Percentiles rank a stretch among this genome's conserved stretches.
Conservation (phyloP, 306 rosid genomes). For the Begonia fuchsioides region DNA sequence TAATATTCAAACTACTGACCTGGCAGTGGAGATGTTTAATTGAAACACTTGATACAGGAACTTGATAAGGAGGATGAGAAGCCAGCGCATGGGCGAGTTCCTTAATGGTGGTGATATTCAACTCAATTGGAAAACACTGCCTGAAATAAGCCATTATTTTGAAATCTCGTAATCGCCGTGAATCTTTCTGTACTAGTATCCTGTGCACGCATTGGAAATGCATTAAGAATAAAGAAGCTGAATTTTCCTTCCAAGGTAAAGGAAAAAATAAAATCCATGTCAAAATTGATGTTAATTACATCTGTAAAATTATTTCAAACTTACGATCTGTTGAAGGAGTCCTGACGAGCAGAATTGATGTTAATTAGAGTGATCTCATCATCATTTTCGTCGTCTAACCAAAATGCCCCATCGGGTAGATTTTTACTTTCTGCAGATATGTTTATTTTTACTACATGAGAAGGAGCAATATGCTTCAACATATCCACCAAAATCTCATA, state of each 20-base stretch:
- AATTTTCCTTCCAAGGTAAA: not conserved
- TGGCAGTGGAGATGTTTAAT: slow-evolving; percentile 57
- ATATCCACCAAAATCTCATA: slow-evolving; percentile 62
- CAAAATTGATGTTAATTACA: not conserved
- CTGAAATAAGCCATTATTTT: slow-evolving; percentile 78
- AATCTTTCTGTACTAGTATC: slow-evolving; percentile 58
- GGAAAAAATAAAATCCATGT: slow-evolving; percentile 3
- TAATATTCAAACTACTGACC: slow-evolving; percentile 24
- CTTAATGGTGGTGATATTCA: slow-evolving; percentile 55
- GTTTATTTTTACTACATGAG: slow-evolving; percentile 67
- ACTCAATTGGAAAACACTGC: slow-evolving; percentile 55
- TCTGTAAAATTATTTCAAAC: slow-evolving; percentile 8
- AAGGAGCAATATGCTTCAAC: slow-evolving; percentile 59
- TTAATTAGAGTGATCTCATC: slow-evolving; percentile 40
- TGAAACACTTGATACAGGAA: slow-evolving; percentile 70
- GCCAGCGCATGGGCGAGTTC: slow-evolving; percentile 79
- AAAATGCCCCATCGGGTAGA: slow-evolving; percentile 71
- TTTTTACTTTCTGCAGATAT: slow-evolving; percentile 54
- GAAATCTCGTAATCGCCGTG: slow-evolving; percentile 49
- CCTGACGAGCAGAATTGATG: slow-evolving; percentile 60
- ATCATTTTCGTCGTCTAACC: slow-evolving; percentile 36
- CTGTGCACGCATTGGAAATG: slow-evolving; percentile 11
- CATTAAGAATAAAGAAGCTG: too few species aligned
- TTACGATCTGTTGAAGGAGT: slow-evolving; percentile 66
- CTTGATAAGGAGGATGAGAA: slow-evolving; percentile 73